Conservation (phyloP, 2,329 filamentous ascomycete genomes). For the Aspergillus floridensis region DNA sequence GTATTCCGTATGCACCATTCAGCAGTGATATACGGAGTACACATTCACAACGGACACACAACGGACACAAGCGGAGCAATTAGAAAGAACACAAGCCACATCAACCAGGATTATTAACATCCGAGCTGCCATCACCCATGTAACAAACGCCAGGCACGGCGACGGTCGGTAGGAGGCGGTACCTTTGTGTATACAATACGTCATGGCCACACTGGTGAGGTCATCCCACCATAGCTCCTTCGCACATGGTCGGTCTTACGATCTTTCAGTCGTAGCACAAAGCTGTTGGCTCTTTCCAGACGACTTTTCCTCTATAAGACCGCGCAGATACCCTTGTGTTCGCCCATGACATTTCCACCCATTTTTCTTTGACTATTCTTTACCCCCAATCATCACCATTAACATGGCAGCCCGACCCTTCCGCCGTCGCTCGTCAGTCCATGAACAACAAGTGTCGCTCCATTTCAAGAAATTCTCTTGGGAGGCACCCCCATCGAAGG, state of each 20-base stretch:
- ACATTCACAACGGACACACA: too few species aligned
- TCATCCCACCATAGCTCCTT: conserved; percentile 9
- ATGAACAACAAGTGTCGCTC: conserved; percentile 33
- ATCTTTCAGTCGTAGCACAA: background rate
- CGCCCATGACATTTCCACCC: background rate
- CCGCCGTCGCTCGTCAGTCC: conserved; percentile 32
- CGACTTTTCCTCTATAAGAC: background rate
- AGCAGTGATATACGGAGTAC: too few species aligned
- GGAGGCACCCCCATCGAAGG: conserved; percentile 39
- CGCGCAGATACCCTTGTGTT: background rate
- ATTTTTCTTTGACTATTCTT: background rate
- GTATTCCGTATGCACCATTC: background rate
- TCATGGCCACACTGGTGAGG: conserved; percentile 16
- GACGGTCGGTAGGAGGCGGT: background rate
- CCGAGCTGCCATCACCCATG: background rate
- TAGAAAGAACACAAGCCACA: too few species aligned
- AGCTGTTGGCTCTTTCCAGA: background rate
- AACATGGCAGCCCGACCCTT: conserved; percentile 15
- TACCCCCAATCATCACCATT: background rate
- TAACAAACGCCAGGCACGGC: background rate
- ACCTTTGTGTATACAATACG: conserved; percentile 8
- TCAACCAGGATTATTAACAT: too few species aligned
- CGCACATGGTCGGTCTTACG: conserved; percentile 1
- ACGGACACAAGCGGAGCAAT: too few species aligned
- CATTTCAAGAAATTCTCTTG: conserved; percentile 35